Evolutionary conservation across 2,329 filamentous ascomycete genomes (phyloP).

Genomic region (Ceratocystis destructans): DNA sequence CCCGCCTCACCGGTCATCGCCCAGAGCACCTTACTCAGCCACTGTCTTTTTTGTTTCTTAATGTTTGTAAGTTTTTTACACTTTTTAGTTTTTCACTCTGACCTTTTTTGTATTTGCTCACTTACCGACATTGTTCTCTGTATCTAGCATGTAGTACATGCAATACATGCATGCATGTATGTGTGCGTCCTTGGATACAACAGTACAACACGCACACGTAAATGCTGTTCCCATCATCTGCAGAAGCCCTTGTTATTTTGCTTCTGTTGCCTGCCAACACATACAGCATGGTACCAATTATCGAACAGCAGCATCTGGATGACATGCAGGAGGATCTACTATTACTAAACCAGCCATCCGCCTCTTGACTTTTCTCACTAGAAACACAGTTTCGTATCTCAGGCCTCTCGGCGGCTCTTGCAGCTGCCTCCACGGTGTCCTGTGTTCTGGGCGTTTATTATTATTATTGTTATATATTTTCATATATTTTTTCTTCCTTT

Average conservation of each 20-base stretch:
- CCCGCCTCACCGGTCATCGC: neutral
- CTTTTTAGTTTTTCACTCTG: neutral
- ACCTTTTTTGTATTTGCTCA: neutral
- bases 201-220: slow-evolving; percentile 2
- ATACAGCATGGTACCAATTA: neutral
- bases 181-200: neutral
- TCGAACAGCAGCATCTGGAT: neutral
- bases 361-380: too few relatives aligned
- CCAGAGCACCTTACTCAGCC: neutral
- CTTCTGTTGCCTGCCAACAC: slow-evolving; percentile 2
- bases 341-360: neutral
- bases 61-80: neutral
- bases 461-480: neutral
- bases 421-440: neutral
- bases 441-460: neutral
- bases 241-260: neutral
- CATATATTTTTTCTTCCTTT: neutral
- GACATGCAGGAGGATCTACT: neutral
- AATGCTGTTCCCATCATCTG: neutral
- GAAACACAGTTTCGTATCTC: neutral
- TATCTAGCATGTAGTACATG: neutral
- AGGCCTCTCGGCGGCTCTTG: neutral
- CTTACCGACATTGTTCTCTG: neutral
- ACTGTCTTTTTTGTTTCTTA: neutral
- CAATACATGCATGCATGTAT: neutral